phyloP scores from a whole-genome alignment of 1,139 yeast genomes.

The Pichia sp. region DNA sequence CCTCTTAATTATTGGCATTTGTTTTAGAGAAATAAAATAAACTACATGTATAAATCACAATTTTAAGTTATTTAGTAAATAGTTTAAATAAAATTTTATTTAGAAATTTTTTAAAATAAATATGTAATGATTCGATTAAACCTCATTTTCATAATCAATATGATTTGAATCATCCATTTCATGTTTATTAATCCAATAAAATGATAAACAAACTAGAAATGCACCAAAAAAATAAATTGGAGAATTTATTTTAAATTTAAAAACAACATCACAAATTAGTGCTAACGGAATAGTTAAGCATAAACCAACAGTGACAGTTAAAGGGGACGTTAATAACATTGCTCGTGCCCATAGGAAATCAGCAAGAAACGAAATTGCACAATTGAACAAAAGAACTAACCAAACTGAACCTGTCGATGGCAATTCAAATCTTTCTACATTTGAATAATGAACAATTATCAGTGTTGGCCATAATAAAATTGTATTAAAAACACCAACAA shows the following conservation, averaged over 20 bases:
- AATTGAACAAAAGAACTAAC: slow-evolving; percentile 54
- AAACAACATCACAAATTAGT: slow-evolving; percentile 79
- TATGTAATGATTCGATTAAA: neutral
- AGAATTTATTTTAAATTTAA: slow-evolving; percentile 59
- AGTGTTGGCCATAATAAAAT: slow-evolving; percentile 80
- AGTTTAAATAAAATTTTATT: neutral
- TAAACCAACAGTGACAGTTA: slow-evolving; percentile 91
- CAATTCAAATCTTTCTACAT: slow-evolving; percentile 62
- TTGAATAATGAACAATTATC: slow-evolving; percentile 52
- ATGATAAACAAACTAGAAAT: slow-evolving; percentile 67
- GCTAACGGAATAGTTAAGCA: slow-evolving; percentile 93
- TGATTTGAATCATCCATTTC: neutral
- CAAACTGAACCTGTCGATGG: slow-evolving; percentile 55
- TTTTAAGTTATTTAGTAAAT: neutral
- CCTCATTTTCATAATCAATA: neutral
- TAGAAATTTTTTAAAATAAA: slow-evolving; percentile 11
- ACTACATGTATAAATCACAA: neutral
- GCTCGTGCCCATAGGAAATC: slow-evolving; percentile 97
- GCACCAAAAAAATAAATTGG: slow-evolving; percentile 74
- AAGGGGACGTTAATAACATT: slow-evolving; percentile 83
- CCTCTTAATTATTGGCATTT: slow-evolving; percentile 19
- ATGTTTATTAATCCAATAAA: slow-evolving; percentile 64
- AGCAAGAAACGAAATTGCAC: slow-evolving; percentile 71
- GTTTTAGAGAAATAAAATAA: neutral
- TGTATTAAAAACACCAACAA: slow-evolving; percentile 80